Base-by-base conservation (phyloP, 495 filamentous ascomycete species). In the Filosporella fistucella region DNA sequence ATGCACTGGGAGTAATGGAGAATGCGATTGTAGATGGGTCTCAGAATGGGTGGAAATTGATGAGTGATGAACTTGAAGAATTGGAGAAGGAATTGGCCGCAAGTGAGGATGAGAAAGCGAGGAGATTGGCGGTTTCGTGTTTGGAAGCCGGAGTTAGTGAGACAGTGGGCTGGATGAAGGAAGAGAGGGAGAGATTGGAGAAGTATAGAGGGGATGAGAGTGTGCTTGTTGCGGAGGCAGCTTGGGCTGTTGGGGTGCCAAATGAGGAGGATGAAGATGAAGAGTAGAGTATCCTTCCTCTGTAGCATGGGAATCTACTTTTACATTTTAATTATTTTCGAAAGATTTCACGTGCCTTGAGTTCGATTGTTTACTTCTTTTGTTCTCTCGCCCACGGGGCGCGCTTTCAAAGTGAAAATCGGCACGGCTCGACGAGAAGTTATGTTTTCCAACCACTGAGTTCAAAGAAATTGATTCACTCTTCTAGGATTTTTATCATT, bases 61-160 rank as follows among this genome's bases (percentile, higher is more conserved):
- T 2, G 17, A 20, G 28, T 3, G 37, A 42, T 30, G 28, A 40
- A 32, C 41, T 47, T 14, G 14, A 23, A 12, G 37, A 32, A 13
- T 30, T 13, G 34, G 25, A 42, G 38, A 21, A 11, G 18, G 1
- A 14, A 22, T 34, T 49, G 47, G 0, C 21, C 12, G 12, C 16
- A 25, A 25, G 8, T 22, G 5, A 5, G 5, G 36, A 41, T 41
- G 45, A 40, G 35, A 40, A 29, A 20, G 34, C 14, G 17, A 29
- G 45, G 28, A 48, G 45, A 23, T 2, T 48, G 16, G 45, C 14
- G 11, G 24, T 41, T 18, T 39, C 16, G 17, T 48, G 11, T 12
- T 48, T n/a, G 35, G 18, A 2, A 22, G 36, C 23, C 1, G 8
- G 14, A 2, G 34, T 4, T 23, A 28, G n/a, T 16, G 36, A 21